Evolutionary conservation across 2,329 filamentous ascomycete genomes (phyloP), one percentile per base, ranked within the genome.

Genomic region (Xylariomycetidae sp.): DNA sequence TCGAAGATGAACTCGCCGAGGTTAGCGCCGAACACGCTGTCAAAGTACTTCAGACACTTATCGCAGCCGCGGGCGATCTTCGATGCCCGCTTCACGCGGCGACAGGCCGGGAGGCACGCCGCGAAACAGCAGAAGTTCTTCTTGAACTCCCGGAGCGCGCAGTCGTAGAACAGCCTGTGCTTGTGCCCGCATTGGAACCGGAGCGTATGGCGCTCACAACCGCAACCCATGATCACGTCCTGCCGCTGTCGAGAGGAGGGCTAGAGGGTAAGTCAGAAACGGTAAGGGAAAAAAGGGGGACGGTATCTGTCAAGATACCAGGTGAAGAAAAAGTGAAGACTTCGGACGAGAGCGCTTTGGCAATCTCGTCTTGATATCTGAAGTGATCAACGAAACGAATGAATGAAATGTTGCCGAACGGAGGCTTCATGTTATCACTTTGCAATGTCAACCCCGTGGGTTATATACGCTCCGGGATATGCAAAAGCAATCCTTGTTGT

Each of bases 121-220:
- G 38, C 34, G 12, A 38, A 10, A 25, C 44, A 54, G 3, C 34
- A 28, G 6, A 31, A 25, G 6, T 39, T 23, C 8, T 35, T 25
- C 14, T 31, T 45, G 2, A 47, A 35, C 5, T 43, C 31, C 19
- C 45, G 44, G 6, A 37, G 14, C 31, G 38, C 41, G 20, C 50
- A 54, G 8, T 35, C 33, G 8, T 42, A 19, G 17, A 39, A 16
- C 7, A 31, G 32, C 4, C 44, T 33, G 27, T 51, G 43, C 22
- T 48, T 50, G 35, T 53, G 50, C 5, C 40, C 22, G n/a, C 50
- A 53, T n/a, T 27, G 30, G 31, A 42, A 49, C 14, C 46, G 34
- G 18, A 39, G 32, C 3, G 46, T 47, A 6, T 29, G 25, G 14
- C 38, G 41, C 26, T 32, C 29, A 19, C 50, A 53, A 6, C 32